These are phyloP conservation scores for Penicillium macrosclerotiorum DNA, from an alignment of 495 filamentous ascomycete genomes.

Conservation along the genomic window DNA sequence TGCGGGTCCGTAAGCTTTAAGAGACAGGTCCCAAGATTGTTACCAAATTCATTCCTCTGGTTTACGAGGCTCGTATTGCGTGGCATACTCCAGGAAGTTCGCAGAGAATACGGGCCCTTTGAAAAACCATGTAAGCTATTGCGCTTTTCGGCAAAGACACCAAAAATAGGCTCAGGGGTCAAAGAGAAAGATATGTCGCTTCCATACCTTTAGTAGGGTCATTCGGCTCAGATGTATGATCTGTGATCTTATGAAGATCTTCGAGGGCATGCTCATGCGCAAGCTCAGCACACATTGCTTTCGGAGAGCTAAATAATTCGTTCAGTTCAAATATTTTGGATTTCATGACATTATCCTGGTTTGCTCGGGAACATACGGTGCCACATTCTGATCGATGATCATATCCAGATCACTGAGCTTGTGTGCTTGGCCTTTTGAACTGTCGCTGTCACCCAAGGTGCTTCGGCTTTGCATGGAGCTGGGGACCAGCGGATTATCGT, in stretches of 20 bases:
- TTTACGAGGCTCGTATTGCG: conserved; percentile 7
- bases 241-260: conserved; percentile 21
- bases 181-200: neutral
- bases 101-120: conserved; percentile 5
- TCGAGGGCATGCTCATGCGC: conserved; percentile 29
- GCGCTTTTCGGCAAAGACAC: neutral
- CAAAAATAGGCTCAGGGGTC: neutral
- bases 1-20: neutral
- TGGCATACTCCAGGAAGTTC: conserved; percentile 7
- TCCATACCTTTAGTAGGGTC: conserved; percentile 9
- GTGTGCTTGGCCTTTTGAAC: neutral
- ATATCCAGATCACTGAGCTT: conserved; percentile 11
- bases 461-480: conserved; percentile 13
- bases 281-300: conserved; percentile 22
- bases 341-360: no score
- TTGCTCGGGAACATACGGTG: conserved; percentile 20
- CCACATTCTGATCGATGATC: conserved; percentile 19
- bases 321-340: neutral
- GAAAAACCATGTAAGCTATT: neutral
- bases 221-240: conserved; percentile 13
- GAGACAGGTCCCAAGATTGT: neutral
- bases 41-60: conserved; percentile 9
- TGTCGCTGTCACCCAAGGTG: conserved; percentile 6
- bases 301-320: conserved; percentile 14
- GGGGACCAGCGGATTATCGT: conserved; percentile 22